Base-by-base conservation (phyloP, 306 rosid species). In the Comarum palustre region DNA sequence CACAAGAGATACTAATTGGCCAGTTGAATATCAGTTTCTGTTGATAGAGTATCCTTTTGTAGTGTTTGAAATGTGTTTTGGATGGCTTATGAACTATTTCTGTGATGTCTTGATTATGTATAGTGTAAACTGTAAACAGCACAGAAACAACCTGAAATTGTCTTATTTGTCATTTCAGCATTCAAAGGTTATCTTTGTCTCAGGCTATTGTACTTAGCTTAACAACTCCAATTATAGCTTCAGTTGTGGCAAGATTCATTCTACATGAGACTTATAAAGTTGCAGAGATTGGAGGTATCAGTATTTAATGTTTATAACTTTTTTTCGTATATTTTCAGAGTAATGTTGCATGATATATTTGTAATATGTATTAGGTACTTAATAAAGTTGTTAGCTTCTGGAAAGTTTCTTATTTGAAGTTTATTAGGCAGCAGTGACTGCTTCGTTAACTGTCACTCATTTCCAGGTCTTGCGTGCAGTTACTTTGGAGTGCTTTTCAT, bases 381-480 rank as follows among this genome's bases (percentile, higher is more conserved):
- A 34, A 20, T 24, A 2, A 71, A 71, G 66, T 16, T 55, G 2
- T 54, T 71, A 52, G 74, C 65, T 54, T 54, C 10, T 41, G 36
- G 39, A 51, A 27, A 39, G 17, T 57, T 71, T 41, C 4, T 66
- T 67, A 36, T 46, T 6, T 59, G 22, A 13, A 61, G 52, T 60
- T 16, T 72, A 39, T 54, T 55, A 29, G 74, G 74, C 71, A 74
- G 42, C 9, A 14, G 36, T 50, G 73, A 78, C 62, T 68, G 46
- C 57, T 80, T 62, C 65, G 57, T 82, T 20, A 48, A 51, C 54
- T 69, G 25, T 73, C 29, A 22, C 59, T 65, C 66, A 52, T 55
- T 73, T 86, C 58, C 89, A 92, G 97, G 89, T 84, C 84, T 92
- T 57, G 87, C 90, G 39, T 92, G 97, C 80, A 89, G 97, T 84